Evolutionary conservation across 2,329 filamentous ascomycete species (phyloP).

Genomic region (Arthrobotrys conoides): DNA sequence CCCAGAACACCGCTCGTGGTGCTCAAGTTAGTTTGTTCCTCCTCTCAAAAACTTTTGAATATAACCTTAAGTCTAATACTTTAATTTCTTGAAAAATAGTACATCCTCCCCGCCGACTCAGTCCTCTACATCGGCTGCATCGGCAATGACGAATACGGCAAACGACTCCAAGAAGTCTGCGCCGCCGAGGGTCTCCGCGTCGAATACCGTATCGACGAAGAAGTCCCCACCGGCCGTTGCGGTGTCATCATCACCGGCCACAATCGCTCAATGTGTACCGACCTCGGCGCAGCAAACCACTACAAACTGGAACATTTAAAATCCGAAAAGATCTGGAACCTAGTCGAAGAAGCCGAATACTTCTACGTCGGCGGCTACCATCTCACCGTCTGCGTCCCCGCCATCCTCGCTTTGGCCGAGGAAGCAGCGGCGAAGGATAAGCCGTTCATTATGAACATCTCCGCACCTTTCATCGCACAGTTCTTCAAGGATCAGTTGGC

Average conservation of each 20-base stretch:
- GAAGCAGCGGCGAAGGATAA: conserved; percentile 93
- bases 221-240: conserved; percentile 89
- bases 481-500: conserved; percentile 98
- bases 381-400: conserved; percentile 93
- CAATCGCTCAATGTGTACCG: conserved; percentile 93
- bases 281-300: conserved; percentile 95
- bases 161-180: conserved; percentile 87
- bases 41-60: no score
- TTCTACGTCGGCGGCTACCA: conserved; percentile 98
- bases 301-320: conserved; percentile 96
- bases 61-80: no score
- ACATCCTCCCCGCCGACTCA: conserved; percentile 89
- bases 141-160: conserved; percentile 94
- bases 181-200: conserved; percentile 85
- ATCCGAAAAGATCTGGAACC: conserved; percentile 88
- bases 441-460: conserved; percentile 77
- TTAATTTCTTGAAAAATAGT: conserved; percentile 71
- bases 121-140: conserved; percentile 95
- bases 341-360: conserved; percentile 87
- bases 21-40: conserved; percentile 75
- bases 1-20: conserved; percentile 96
- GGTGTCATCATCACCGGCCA: conserved; percentile 97
- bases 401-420: conserved; percentile 89
- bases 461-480: conserved; percentile 93
- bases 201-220: conserved; percentile 92